A percentile compares a stretch with the other conserved stretches of the same genome.
Conservation (phyloP, 176 grass and related monocot genomes). For the Triticum urartu region DNA sequence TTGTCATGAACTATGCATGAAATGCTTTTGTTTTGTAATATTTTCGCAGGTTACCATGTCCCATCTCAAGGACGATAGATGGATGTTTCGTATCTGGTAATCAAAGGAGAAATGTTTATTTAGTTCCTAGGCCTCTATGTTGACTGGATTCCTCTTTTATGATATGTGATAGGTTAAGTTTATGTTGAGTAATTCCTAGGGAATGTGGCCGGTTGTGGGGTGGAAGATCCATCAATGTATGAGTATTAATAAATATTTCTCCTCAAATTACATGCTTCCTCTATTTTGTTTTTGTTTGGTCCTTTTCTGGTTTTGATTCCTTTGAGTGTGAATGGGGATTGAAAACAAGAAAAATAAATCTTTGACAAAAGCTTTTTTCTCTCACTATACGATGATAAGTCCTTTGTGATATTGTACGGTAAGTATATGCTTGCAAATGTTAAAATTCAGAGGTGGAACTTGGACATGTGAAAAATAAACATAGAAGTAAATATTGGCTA, state of each 20-base stretch:
- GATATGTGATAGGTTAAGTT: background rate
- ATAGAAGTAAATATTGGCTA: background rate
- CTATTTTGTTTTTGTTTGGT: background rate
- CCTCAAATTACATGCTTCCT: background rate
- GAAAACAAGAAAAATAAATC: background rate
- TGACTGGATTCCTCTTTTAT: background rate
- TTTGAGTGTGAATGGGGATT: background rate
- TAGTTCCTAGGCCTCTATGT: background rate
- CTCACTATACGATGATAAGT: background rate
- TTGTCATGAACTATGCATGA: background rate
- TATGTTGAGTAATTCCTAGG: background rate
- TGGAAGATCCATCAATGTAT: background rate
- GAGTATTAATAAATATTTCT: background rate
- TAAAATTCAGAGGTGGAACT: background rate
- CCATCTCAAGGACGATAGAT: background rate
- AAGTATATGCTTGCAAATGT: background rate
- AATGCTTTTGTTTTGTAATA: background rate
- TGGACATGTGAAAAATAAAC: background rate
- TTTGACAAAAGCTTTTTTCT: background rate
- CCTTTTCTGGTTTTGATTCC: too few species aligned
- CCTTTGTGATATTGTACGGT: background rate
- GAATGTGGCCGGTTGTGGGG: background rate
- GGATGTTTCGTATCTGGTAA: background rate
- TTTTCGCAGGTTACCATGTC: constrained; percentile 14
- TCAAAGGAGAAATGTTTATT: background rate